Base-by-base conservation (phyloP, 1,284 basidiomycete genomes). In the Pholiota adiposa region DNA sequence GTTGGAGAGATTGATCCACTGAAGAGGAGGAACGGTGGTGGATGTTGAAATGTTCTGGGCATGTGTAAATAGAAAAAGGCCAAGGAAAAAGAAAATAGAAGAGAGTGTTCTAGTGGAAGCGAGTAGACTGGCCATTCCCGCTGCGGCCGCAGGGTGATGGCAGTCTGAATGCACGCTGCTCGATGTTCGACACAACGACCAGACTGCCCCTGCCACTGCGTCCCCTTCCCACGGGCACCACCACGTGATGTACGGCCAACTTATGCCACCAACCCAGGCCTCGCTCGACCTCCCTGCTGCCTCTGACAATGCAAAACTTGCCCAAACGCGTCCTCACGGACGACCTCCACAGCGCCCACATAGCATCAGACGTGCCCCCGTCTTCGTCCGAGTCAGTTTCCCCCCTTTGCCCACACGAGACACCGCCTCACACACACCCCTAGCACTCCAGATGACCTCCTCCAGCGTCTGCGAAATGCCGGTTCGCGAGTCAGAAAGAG, bases 1-100 rank as follows among this genome's bases (percentile, higher is more conserved):
- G 60, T 63, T 59, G 16, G 86, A 83, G 65, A 93, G 75, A 71
- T 91, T 89, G 67, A 93, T 83, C 90, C 90, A 93, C 76, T 88
- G 85, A 6, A 87, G 75, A 21, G 86, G 85, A 16, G 84, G 83
- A 8, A 79, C 70, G 8, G 77, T 68, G 23, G 73, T 75, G 55
- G 68, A 66, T 1, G 73, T 77, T 38, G 77, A 76, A 34, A 78
- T 77, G 51, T 70, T 69, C 66, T 77, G 75, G 56, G 75, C 72
- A 58, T 68, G 62, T 58, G 59, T 69, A 60, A 65, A 62, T 68
- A 64, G 71, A 63, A 58, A 68, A 67, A 60, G 65, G 66, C 62
- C 65, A 67, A 64, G 40, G 55, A 67, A 59, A 59, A 66, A 51
- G 54, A 36, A 54, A 53, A 60, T 51, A 25, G 41, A 36, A 61